Evolutionary conservation across 148 eudicot species (phyloP).

Genomic region (Persicaria maculosa): DNA sequence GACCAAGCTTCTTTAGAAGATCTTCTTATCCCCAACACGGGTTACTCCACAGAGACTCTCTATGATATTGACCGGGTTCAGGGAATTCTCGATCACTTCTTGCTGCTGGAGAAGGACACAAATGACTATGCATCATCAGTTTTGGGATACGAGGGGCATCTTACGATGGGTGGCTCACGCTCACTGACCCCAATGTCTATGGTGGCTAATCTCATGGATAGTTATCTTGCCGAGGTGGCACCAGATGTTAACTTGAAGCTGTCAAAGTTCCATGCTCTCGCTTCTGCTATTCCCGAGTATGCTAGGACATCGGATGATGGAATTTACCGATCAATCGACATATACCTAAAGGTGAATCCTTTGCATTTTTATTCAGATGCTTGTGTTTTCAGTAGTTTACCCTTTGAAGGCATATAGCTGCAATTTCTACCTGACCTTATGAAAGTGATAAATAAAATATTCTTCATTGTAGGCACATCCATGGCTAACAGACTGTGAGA

Average conservation of each 20-base stretch:
- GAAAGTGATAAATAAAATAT: neutral
- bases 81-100: slow-evolving; percentile 40
- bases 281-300: slow-evolving; percentile 36
- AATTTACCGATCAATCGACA: slow-evolving; percentile 47
- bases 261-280: slow-evolving; percentile 36
- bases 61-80: slow-evolving; percentile 48
- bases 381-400: neutral
- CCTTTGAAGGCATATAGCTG: neutral
- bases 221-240: slow-evolving; percentile 51
- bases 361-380: neutral
- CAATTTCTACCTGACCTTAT: slow-evolving; percentile 4
- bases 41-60: slow-evolving; percentile 40
- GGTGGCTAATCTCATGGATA: slow-evolving; percentile 50
- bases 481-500: slow-evolving; percentile 40
- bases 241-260: slow-evolving; percentile 44
- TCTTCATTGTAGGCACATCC: slow-evolving; percentile 37
- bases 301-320: slow-evolving; percentile 47
- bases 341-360: slow-evolving; percentile 37
- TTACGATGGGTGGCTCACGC: slow-evolving; percentile 16
- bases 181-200: slow-evolving; percentile 25
- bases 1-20: slow-evolving; percentile 44
- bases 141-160: slow-evolving; percentile 25
- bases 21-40: slow-evolving; percentile 40
- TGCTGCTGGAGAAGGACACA: slow-evolving; percentile 25
- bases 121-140: slow-evolving; percentile 22